Percentiles rank a stretch among this genome's conserved stretches.
phyloP scores from a whole-genome alignment of 2,329 filamentous ascomycete genomes.

The Nemania sp. region DNA sequence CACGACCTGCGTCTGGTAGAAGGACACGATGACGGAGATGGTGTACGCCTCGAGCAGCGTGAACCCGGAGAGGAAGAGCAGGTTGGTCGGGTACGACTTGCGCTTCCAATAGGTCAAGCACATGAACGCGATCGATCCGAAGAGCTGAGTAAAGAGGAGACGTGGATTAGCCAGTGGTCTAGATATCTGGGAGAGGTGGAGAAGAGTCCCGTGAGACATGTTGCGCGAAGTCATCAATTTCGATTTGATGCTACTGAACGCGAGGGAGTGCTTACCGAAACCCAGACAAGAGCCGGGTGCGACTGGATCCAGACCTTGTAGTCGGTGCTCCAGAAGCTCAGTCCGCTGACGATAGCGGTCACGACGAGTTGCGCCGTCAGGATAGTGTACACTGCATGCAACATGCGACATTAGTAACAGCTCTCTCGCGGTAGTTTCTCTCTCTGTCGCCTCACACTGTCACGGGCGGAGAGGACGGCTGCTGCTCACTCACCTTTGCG shows the following conservation, averaged over 20 bases:
- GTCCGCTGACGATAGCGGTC: constrained; percentile 76
- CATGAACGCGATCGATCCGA: constrained; percentile 84
- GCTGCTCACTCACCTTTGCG: constrained; percentile 62
- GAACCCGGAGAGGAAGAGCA: constrained; percentile 88
- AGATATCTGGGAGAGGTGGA: not conserved
- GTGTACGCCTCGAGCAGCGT: constrained; percentile 92
- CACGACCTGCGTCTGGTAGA: constrained; percentile 82
- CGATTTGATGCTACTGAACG: not conserved
- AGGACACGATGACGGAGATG: constrained; percentile 88
- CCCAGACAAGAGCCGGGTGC: constrained; percentile 82
- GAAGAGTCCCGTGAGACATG: too few species aligned
- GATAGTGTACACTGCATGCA: constrained; percentile 78
- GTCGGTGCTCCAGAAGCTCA: constrained; percentile 79
- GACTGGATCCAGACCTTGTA: constrained; percentile 89
- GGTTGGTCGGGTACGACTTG: constrained; percentile 92
- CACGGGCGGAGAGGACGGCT: not conserved
- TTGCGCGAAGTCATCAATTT: too few species aligned
- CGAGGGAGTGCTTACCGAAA: constrained; percentile 60
- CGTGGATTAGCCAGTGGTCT: constrained; percentile 16
- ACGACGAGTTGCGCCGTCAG: constrained; percentile 91
- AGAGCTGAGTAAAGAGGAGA: constrained; percentile 51
- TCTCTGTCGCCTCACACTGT: not conserved
- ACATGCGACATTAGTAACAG: not conserved
- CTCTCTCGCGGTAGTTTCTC: not conserved
- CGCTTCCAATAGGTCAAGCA: constrained; percentile 92